Evolutionary conservation across 1,139 yeast genomes (phyloP).

Genomic region (Saccharomycopsis crataegensis): DNA sequence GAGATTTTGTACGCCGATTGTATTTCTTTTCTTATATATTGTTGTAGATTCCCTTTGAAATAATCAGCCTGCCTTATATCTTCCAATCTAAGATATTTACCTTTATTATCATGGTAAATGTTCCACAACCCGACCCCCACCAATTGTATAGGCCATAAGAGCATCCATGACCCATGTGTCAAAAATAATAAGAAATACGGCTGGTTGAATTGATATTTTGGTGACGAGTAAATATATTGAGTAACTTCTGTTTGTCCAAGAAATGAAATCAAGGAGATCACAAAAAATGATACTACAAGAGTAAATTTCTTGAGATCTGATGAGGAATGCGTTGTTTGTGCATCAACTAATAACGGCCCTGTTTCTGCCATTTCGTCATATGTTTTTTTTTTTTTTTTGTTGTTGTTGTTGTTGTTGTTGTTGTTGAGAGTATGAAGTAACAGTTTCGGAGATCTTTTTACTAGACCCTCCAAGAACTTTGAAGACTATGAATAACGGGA

Average conservation of each 20-base stretch:
- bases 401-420: too few species aligned
- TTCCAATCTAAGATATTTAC: constrained; percentile 31
- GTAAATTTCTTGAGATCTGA: background rate
- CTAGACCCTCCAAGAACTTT: too few species aligned
- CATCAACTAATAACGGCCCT: too few species aligned
- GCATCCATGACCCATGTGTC: constrained; percentile 78
- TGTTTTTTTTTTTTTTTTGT: too few species aligned
- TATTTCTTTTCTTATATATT: constrained; percentile 23
- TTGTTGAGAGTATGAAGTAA: too few species aligned
- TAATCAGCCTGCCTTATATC: background rate
- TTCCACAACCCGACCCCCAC: constrained; percentile 19
- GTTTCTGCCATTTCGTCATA: too few species aligned
- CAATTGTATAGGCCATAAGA: constrained; percentile 70
- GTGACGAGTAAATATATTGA: constrained; percentile 47
- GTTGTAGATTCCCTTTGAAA: background rate
- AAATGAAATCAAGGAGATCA: constrained; percentile 56
- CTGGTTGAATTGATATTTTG: constrained; percentile 43
- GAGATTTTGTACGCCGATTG: constrained; percentile 31
- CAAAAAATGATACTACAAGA: constrained; percentile 50
- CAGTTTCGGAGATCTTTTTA: too few species aligned
- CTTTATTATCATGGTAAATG: constrained; percentile 31
- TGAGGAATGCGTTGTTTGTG: too few species aligned
- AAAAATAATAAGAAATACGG: constrained; percentile 61
- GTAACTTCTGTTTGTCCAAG: constrained; percentile 79
- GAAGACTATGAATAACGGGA: too few species aligned